Percentiles rank a stretch among this genome's conserved stretches.
These are phyloP conservation scores for Colletotrichum scovillei DNA, from an alignment of 2,329 filamentous ascomycete genomes.

Conservation along the genomic window DNA sequence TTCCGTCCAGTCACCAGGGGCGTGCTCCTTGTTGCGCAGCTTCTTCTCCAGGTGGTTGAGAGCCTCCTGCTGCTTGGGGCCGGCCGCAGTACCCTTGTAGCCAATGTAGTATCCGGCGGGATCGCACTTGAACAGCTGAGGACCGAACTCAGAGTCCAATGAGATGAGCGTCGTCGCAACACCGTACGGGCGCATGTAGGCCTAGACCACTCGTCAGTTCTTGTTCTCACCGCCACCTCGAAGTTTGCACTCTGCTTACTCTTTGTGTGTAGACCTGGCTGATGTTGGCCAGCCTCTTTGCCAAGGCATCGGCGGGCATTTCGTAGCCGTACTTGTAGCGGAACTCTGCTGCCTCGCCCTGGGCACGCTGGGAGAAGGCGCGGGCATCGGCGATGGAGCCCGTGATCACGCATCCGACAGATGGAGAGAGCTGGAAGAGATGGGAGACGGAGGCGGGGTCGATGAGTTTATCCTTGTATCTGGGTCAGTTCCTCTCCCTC, in stretches of 20 bases:
- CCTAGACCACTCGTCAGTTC: conserved; percentile 55
- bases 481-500: conserved; percentile 46
- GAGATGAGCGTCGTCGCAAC: conserved; percentile 96
- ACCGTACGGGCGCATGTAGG: conserved; percentile 97
- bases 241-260: conserved; percentile 60
- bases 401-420: conserved; percentile 97
- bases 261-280: conserved; percentile 99
- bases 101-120: conserved; percentile 98
- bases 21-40: conserved; percentile 97
- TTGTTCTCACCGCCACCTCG: background rate
- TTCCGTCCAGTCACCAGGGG: conserved; percentile 94
- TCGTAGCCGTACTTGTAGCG: conserved; percentile 99
- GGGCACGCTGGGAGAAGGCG: conserved; percentile 90
- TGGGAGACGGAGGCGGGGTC: conserved; percentile 97
- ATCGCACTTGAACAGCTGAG: conserved; percentile 98
- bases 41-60: conserved; percentile 99
- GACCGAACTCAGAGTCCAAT: conserved; percentile 89
- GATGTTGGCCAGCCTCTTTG: conserved; percentile 98
- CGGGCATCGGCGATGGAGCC: conserved; percentile 97
- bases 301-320: conserved; percentile 97
- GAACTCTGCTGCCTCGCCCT: conserved; percentile 97
- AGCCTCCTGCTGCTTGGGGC: conserved; percentile 98
- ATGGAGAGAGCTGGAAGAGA: conserved; percentile 96
- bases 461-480: conserved; percentile 92
- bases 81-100: conserved; percentile 97